Evolutionary conservation across 2,329 filamentous ascomycete genomes (phyloP), one percentile per base, ranked within the genome.

Genomic region (Venturiaceae sp.): DNA sequence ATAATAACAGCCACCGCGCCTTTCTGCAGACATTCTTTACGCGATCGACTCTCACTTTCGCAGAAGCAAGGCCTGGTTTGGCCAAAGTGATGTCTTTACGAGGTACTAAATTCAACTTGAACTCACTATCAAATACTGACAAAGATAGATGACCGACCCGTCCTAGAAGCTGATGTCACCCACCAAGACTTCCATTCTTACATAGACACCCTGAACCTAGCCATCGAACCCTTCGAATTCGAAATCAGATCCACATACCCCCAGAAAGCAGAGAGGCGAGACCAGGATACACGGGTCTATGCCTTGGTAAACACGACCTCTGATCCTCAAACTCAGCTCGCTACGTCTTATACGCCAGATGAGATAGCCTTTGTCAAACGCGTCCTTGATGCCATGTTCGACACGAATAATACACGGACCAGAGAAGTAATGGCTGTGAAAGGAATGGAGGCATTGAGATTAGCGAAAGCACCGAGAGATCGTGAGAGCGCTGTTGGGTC

Each of bases 311-410:
- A 99, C 73, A 90, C 87, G 1, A 86, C 88, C 9, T 90, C 87
- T 61, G 94, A 99, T 71, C 77, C 86, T 0, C 77, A 92, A 60
- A 95, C 90, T 0, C 92, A 96, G 67, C 80, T 96, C 39, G 90
- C 92, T 1, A 97, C 94, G 0, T 84, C 83, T 0, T 88, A 88
- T 68, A 82, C 80, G 7, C 76, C 90, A 0, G 91, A 96, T 64
- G 92, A 97, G 74, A 88, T 97, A 33, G 84, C 88, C 0, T 99
- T 90, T 69, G 83, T 97, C 58, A 94, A 95, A 72, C 81, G 94
- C 8, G 71, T 96, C 3, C 81, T 99, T 0, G 92, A 96, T 69
- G 84, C 82, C 65, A 95, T 99, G 83, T 99, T 97, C 68, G 90
- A 95, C 63, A 87, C 83, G 21, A 85, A 90, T 75, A 97, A 97